Percentiles rank a stretch among this genome's conserved stretches.
Evolutionary conservation across 163 green algal species (phyloP).

Genomic region (Coccomyxa subellipsoidea): DNA sequence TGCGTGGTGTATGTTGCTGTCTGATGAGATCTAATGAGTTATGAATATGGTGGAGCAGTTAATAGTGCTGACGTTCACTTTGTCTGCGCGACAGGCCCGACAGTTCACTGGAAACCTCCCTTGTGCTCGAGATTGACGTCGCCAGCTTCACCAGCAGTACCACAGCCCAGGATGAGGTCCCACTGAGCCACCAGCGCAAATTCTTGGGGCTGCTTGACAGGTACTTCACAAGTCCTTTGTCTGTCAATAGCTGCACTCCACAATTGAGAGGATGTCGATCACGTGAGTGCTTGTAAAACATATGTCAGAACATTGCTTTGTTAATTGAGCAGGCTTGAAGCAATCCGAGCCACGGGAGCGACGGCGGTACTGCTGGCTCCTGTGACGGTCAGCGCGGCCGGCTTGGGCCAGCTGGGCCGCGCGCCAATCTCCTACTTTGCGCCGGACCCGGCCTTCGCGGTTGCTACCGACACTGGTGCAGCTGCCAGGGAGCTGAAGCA

Average conservation of each 20-base stretch:
- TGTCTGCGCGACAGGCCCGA: not conserved
- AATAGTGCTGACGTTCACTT: not conserved
- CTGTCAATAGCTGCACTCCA: not conserved
- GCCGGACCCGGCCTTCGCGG: slow-evolving; percentile 43
- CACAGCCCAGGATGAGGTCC: slow-evolving; percentile 4
- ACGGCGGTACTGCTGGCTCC: slow-evolving; percentile 44
- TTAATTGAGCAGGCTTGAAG: slow-evolving; percentile 22
- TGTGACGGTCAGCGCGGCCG: slow-evolving; percentile 12
- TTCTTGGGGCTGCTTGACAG: slow-evolving; percentile 17
- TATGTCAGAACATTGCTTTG: no score
- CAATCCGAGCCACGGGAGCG: slow-evolving; percentile 34
- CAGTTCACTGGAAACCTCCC: not conserved
- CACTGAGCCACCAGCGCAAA: slow-evolving; percentile 32
- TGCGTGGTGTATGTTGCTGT: not conserved
- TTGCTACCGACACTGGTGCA: slow-evolving; percentile 13
- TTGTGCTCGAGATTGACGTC: slow-evolving; percentile 6
- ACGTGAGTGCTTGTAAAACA: not conserved
- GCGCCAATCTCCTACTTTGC: slow-evolving; percentile 55
- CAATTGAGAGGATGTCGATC: no score
- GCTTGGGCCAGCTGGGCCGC: slow-evolving; percentile 32
- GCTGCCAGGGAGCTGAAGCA: slow-evolving; percentile 41
- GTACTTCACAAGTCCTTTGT: not conserved
- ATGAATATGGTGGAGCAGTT: not conserved
- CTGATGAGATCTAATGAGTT: no score
- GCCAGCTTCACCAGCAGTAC: not conserved